Base-by-base conservation (phyloP, 352 stramenopile genomes). In the Phytophthora boehmeriae region DNA sequence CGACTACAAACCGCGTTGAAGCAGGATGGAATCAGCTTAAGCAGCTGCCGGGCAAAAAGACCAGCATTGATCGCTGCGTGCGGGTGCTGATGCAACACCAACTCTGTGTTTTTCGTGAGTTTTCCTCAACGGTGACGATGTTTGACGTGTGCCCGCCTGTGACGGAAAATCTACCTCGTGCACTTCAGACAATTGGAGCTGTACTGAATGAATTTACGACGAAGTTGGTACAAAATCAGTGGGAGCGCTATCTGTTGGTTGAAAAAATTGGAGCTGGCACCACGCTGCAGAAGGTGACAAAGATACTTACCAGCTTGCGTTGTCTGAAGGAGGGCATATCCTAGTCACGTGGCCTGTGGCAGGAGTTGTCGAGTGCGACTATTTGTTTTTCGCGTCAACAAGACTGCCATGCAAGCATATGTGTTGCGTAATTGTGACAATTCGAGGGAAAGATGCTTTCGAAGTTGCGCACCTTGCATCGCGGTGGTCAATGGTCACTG, bases 21-120 rank as follows among this genome's bases (percentile, higher is more conserved):
- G 47, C 47, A 6, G n/a, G 32, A 13, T 54, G 46, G 30, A 53
- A 53, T 34, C 46, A 54, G 13, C 17, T 54, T 2, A n/a, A n/a
- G n/a, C n/a, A n/a, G n/a, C n/a, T n/a, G n/a, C n/a, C n/a, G n/a
- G n/a, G n/a, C n/a, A n/a, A 54, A 54, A 42, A 53, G 28, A 42
- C 46, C 5, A 53, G 46, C 28, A 42, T 53, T 17, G n/a, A 42
- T 28, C 28, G 46, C 9, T 53, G 30, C 20, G 27, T 41, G 6
- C 46, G 46, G 5, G 46, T 53, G 16, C 11, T 41, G 11, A 17
- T 53, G 17, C 46, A 53, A 30, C 46, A 41, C 46, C 30, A 53
- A n/a, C 14, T 38, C 28, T 30, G 11, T 17, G 46, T 53, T 16
- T 16, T 41, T 9, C 13, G 28, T 5, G 1, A 53, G 4, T 27